A percentile compares a stretch with the other conserved stretches of the same genome.
phyloP scores from a whole-genome alignment of 148 eudicot species.

The Diospyros kaki region DNA sequence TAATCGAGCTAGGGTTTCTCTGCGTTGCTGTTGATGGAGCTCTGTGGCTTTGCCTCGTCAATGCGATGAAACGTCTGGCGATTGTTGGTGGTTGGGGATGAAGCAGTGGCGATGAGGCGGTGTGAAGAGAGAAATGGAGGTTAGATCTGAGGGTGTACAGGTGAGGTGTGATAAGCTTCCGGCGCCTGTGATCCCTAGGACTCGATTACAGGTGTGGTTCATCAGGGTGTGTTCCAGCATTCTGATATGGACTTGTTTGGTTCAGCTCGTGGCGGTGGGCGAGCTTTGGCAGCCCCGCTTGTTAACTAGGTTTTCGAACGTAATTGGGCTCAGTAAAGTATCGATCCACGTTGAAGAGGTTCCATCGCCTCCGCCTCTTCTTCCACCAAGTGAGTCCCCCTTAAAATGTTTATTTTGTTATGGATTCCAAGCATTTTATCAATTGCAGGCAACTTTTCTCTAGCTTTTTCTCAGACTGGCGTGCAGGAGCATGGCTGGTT shows the following conservation, averaged over 20 bases:
- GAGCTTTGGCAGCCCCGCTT: slow-evolving; percentile 77
- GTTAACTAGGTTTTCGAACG: slow-evolving; percentile 36
- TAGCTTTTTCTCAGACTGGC: background rate
- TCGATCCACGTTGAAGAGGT: slow-evolving; percentile 19
- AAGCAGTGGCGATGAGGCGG: slow-evolving; percentile 54
- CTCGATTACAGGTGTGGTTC: slow-evolving; percentile 81
- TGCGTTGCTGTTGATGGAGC: background rate
- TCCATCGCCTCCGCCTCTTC: slow-evolving; percentile 28
- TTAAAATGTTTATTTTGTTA: background rate
- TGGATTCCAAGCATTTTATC: background rate
- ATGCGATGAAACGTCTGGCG: slow-evolving; percentile 1
- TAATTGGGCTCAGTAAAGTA: slow-evolving; percentile 24
- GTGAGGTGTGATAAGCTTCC: slow-evolving; percentile 52
- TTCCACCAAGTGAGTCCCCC: slow-evolving; percentile 59
- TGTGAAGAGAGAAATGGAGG: slow-evolving; percentile 56
- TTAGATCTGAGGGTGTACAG: slow-evolving; percentile 60
- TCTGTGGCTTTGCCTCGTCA: background rate
- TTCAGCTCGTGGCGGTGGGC: slow-evolving; percentile 76
- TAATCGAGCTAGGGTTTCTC: background rate
- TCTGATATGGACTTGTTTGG: slow-evolving; percentile 87
- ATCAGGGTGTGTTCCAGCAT: slow-evolving; percentile 80
- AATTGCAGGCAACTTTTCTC: background rate
- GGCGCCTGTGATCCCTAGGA: slow-evolving; percentile 46
- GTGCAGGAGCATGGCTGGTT: background rate
- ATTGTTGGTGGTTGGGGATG: slow-evolving; percentile 22